Base-by-base conservation (phyloP, 495 filamentous ascomycete species). In the Penicillium diatomitis region DNA sequence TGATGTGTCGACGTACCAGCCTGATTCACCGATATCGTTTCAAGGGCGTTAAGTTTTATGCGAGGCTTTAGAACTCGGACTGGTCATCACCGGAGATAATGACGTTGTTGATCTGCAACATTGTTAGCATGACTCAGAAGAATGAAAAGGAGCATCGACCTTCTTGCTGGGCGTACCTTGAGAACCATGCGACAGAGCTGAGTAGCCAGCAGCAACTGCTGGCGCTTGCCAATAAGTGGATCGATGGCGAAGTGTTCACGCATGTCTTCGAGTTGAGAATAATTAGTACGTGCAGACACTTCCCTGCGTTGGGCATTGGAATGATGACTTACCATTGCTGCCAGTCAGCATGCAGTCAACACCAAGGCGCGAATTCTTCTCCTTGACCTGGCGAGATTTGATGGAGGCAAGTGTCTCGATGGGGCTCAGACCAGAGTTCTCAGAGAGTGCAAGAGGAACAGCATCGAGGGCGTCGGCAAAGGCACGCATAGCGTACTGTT, bases 161-260 rank as follows among this genome's bases (percentile, higher is more conserved):
- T 20, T 20, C 20, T 20, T 20, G 20, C 20, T 20, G 20, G 20
- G 20, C 87, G 79, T 65, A 92, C 86, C 82, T 99, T 99, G 49
- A 99, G 80, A 55, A 99, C 92, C 92, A 99, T 99, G 48, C 92
- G 84, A 75, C 94, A 97, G 30, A 99, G 79, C 72, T 99, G 92
- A 12, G 92, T 97, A 10, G 92, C 92, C 45, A 99, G 78, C 66
- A 96, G 76, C 49, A 99, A 78, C 70, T 99, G 92, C 74, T 95
- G 89, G 62, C 88, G 81, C 78, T 99, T 99, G 51, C 90, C 90
- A 61, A 99, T 97, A 49, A 99, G 72, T 31, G 92, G 92, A 59
- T 99, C 92, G 60, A 99, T 96, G 49, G 96, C 94, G 69, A 97
- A 97, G 53, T 91, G 86, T 63, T 96, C 81, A 66, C 84, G 84